Base-by-base conservation (phyloP, 1,284 basidiomycete species). In the Xanthoconium separans region DNA sequence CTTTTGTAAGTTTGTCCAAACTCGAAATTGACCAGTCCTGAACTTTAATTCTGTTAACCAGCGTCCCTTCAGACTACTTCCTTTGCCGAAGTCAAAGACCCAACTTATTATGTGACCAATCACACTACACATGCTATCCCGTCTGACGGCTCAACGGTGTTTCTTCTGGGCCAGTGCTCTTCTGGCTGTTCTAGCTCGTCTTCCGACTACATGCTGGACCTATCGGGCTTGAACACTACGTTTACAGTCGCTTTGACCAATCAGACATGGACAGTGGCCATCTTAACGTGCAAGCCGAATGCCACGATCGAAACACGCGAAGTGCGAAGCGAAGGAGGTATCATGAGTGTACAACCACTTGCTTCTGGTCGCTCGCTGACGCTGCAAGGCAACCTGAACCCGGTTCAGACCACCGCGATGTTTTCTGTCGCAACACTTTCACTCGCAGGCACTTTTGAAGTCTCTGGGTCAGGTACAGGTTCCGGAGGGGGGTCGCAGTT, bases 261-360 rank as follows among this genome's bases (percentile, higher is more conserved):
- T 42, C 47, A 56, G 33, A 53, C 58, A 3, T 67, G 57, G 56
- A 36, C 57, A 12, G 22, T 70, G 33, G 65, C 63, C 3, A 43
- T 69, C 36, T 33, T 67, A 39, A 42, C 44, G 1, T 67, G 68
- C 40, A 15, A 44, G 8, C 65, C 66, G 22, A 69, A 69, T 31
- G 37, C 56, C n/a, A 52, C 40, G 3, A 58, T 70, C 16, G 57
- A 67, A 52, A 69, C 66, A 1, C 63, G 66, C 16, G 65, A 69
- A 41, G 61, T 67, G 20, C 58, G 68, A 29, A 68, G 45, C 29
- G 44, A 59, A 11, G 63, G 65, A 9, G 63, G 65, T 2, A 2
- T 51, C 3, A 9, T 70, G 2, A 46, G 6, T 6, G 65, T 70
- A 10, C 68, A 67, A n/a, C 57, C 60, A 2, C 60, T 24, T 15